Conservation (phyloP, 768 basidiomycete species). For the Mycena alexandri region DNA sequence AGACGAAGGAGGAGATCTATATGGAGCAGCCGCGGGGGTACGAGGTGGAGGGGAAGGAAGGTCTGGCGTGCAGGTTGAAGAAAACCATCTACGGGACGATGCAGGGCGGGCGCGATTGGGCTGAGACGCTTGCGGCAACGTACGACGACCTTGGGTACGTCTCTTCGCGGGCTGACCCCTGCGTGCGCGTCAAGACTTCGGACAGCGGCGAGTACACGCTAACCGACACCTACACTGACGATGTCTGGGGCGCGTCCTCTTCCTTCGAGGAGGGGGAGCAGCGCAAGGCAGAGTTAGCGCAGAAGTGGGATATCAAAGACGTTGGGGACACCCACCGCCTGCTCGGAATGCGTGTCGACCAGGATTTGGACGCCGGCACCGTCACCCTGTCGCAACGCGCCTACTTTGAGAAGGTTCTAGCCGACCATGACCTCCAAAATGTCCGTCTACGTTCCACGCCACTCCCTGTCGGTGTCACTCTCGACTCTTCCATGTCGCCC, state of each 20-base stretch:
- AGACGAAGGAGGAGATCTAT: too few species aligned
- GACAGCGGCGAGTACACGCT: slow-evolving; percentile 1
- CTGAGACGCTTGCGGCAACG: slow-evolving; percentile 17
- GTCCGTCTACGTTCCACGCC: background rate
- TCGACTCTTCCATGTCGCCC: background rate
- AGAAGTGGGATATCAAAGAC: slow-evolving; percentile 25
- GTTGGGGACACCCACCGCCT: slow-evolving; percentile 13
- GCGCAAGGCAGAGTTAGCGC: slow-evolving; percentile 18
- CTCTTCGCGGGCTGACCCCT: slow-evolving; percentile 23
- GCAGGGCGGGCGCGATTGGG: too few species aligned
- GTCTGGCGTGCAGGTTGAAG: too few species aligned
- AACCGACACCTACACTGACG: slow-evolving; percentile 20
- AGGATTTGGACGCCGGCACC: slow-evolving; percentile 5
- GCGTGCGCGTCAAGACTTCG: slow-evolving; percentile 22
- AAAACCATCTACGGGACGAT: too few species aligned
- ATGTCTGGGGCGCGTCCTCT: slow-evolving; percentile 20
- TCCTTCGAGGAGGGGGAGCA: too few species aligned
- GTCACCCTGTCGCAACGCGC: slow-evolving; percentile 15
- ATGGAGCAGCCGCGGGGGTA: too few species aligned
- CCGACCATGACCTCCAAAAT: slow-evolving; percentile 3
- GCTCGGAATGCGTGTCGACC: slow-evolving; percentile 9
- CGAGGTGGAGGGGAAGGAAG: too few species aligned
- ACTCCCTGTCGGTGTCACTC: background rate
- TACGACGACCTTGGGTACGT: slow-evolving; percentile 27
- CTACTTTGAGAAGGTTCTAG: slow-evolving; percentile 15